phyloP scores from a whole-genome alignment of 1,139 yeast genomes.

The Nakaseomyces delphensis region DNA sequence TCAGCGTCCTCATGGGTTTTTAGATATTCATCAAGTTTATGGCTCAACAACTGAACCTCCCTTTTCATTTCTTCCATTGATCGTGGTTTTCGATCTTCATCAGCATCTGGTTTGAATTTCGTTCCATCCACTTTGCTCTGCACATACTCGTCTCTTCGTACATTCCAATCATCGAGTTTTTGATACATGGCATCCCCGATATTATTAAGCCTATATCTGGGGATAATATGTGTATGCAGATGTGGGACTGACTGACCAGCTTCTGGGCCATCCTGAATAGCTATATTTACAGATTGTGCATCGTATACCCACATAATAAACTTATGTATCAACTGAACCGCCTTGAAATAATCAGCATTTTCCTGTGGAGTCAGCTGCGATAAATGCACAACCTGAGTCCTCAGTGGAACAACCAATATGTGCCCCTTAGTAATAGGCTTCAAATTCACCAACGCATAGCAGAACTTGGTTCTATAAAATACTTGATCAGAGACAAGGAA shows the following conservation, averaged over 20 bases:
- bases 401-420: conserved; percentile 70
- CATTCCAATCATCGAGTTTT: conserved; percentile 45
- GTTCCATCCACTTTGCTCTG: conserved; percentile 48
- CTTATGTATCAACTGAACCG: conserved; percentile 62
- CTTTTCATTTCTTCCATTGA: conserved; percentile 29
- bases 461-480: conserved; percentile 39
- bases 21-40: conserved; percentile 9
- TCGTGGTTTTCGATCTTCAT: conserved; percentile 43
- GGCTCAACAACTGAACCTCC: conserved; percentile 13
- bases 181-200: conserved; percentile 66
- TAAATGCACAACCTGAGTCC: conserved; percentile 51
- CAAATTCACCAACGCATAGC: conserved; percentile 79
- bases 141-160: conserved; percentile 23
- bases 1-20: neutral
- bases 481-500: conserved; percentile 31
- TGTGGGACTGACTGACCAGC: conserved; percentile 95
- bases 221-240: conserved; percentile 86
- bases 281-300: conserved; percentile 77
- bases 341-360: conserved; percentile 63
- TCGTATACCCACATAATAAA: conserved; percentile 57
- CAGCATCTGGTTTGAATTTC: conserved; percentile 57
- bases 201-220: conserved; percentile 58
- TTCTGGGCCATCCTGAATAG: conserved; percentile 92
- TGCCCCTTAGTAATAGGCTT: conserved; percentile 92
- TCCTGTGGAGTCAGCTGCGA: conserved; percentile 65